Conservation (phyloP, 2,329 filamentous ascomycete genomes). For the Ophiostoma triangulosporum region DNA sequence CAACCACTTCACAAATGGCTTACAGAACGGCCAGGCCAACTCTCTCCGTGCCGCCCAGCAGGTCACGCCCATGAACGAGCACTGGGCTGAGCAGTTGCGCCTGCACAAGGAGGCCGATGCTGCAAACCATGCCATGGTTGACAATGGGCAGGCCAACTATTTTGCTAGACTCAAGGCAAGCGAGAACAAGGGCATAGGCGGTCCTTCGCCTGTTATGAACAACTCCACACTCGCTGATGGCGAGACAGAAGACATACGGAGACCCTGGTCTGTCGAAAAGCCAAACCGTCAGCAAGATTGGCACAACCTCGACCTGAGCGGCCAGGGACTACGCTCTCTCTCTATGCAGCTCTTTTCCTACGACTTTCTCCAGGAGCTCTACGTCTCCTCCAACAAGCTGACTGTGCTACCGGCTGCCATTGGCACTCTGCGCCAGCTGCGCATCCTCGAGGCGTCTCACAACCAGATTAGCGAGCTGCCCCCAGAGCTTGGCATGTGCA, state of each 20-base stretch:
- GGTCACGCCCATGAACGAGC: conserved; percentile 37
- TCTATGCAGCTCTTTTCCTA: conserved; percentile 73
- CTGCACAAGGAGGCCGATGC: conserved; percentile 64
- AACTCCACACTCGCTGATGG: conserved; percentile 36
- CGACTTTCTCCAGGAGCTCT: conserved; percentile 78
- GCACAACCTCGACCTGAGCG: conserved; percentile 87
- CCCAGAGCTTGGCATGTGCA: conserved; percentile 91
- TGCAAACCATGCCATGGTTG: conserved; percentile 57
- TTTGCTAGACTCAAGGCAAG: conserved; percentile 60
- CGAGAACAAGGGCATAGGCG: conserved; percentile 54
- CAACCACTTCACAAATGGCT: conserved; percentile 40
- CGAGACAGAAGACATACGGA: conserved; percentile 42
- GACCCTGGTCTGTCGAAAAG: conserved; percentile 50
- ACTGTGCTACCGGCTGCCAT: conserved; percentile 66
- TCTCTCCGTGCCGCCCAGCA: conserved; percentile 19
- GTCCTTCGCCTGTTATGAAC: conserved; percentile 36
- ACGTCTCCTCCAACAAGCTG: conserved; percentile 87
- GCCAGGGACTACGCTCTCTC: conserved; percentile 82
- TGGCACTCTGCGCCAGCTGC: conserved; percentile 68
- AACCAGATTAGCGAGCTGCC: conserved; percentile 76
- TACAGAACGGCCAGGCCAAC: conserved; percentile 39
- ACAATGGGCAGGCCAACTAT: conserved; percentile 51
- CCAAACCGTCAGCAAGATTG: conserved; percentile 66
- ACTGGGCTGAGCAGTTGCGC: conserved; percentile 82
- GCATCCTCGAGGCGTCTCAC: conserved; percentile 73